These are phyloP conservation scores for Xylaria sp. DNA, from an alignment of 2,329 filamentous ascomycete species.

Conservation along the genomic window DNA sequence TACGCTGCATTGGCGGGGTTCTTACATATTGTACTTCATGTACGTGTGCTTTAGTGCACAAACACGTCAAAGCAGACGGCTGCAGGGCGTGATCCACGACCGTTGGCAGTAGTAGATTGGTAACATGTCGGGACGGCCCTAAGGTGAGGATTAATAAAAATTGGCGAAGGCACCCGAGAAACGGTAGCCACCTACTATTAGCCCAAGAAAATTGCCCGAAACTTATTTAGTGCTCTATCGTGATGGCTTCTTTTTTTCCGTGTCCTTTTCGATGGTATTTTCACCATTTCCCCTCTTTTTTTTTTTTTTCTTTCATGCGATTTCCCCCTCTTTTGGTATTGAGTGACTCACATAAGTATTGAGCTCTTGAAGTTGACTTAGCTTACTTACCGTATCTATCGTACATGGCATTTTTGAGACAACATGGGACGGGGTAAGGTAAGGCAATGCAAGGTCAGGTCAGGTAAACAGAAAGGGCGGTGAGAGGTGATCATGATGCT, in stretches of 20 bases:
- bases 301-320: background rate
- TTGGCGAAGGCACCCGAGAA: too few relatives aligned
- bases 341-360: background rate
- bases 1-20: too few relatives aligned
- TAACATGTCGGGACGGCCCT: slow-evolving; percentile 6
- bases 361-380: background rate
- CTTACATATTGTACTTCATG: background rate
- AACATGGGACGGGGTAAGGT: background rate
- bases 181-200: too few relatives aligned
- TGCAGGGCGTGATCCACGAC: slow-evolving; percentile 10
- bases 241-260: too few relatives aligned
- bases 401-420: background rate
- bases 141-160: background rate
- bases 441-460: background rate
- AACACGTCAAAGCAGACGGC: slow-evolving; percentile 4
- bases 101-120: background rate
- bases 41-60: background rate
- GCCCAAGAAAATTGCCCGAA: too few relatives aligned
- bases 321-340: background rate
- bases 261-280: too few relatives aligned
- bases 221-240: too few relatives aligned
- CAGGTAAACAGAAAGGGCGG: slow-evolving; percentile 18
- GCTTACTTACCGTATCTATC: background rate
- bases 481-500: slow-evolving; percentile 10
- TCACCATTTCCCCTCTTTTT: too few relatives aligned